phyloP scores from a whole-genome alignment of 495 filamentous ascomycete genomes.

The Trichodelitschia bisporula region DNA sequence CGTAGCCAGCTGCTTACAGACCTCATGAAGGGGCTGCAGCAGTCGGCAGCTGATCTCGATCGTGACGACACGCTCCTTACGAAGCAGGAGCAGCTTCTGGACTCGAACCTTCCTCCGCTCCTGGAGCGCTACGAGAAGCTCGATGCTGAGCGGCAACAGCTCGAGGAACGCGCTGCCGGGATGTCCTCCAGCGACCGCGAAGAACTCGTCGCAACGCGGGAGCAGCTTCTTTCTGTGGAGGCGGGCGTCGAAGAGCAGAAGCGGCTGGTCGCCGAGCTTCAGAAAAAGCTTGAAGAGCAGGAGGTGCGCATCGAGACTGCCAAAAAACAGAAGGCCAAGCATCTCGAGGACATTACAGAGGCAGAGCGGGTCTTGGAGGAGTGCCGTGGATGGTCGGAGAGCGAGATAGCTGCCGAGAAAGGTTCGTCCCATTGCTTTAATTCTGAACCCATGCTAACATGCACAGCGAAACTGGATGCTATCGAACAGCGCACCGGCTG shows the following conservation, averaged over 20 bases:
- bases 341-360: constrained; percentile 46
- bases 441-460: not conserved
- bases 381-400: constrained; percentile 66
- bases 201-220: constrained; percentile 41
- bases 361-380: constrained; percentile 69
- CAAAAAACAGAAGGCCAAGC: constrained; percentile 40
- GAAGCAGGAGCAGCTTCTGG: constrained; percentile 40
- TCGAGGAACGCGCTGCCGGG: constrained; percentile 49
- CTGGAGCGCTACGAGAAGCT: constrained; percentile 31
- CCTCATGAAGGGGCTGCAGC: constrained; percentile 51
- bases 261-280: constrained; percentile 34
- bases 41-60: constrained; percentile 50
- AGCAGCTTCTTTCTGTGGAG: constrained; percentile 37
- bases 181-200: constrained; percentile 56
- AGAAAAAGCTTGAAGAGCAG: constrained; percentile 34
- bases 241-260: constrained; percentile 43
- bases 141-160: constrained; percentile 30
- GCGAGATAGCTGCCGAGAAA: constrained; percentile 51
- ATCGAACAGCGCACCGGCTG: constrained; percentile 56
- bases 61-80: constrained; percentile 42
- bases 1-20: constrained; percentile 74
- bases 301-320: constrained; percentile 32
- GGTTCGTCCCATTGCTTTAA: constrained; percentile 20
- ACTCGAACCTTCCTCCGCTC: constrained; percentile 37
- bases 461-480: constrained; percentile 33